Conservation (phyloP, 805 yeast species). For the Hermanozyma aechmeae region DNA sequence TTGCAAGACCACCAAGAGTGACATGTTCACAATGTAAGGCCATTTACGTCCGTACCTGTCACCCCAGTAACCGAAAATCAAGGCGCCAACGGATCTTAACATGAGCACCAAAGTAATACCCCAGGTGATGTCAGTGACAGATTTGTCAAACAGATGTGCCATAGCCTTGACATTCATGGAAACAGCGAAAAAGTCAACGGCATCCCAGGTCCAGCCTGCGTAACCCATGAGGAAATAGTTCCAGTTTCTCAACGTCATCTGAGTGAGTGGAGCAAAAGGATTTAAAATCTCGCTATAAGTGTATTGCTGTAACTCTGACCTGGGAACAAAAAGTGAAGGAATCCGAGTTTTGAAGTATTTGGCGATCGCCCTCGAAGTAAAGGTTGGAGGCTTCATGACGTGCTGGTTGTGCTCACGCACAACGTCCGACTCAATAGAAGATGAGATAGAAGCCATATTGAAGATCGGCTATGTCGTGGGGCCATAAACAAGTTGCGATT, state of each 20-base stretch:
- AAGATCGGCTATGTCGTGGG: too few species aligned
- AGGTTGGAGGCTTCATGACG: slow-evolving; percentile 20
- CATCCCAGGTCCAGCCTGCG: slow-evolving; percentile 57
- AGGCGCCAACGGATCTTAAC: slow-evolving; percentile 61
- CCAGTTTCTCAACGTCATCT: slow-evolving; percentile 40
- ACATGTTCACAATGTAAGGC: slow-evolving; percentile 42
- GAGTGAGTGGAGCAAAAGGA: slow-evolving; percentile 51
- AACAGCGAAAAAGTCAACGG: slow-evolving; percentile 53
- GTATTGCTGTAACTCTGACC: slow-evolving; percentile 26
- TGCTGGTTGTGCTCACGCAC: too few species aligned
- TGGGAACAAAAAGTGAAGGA: slow-evolving; percentile 39
- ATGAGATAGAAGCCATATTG: too few species aligned
- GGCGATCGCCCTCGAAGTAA: slow-evolving; percentile 19
- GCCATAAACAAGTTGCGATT: too few species aligned
- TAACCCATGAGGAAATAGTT: slow-evolving; percentile 44
- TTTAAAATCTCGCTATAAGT: slow-evolving; percentile 38
- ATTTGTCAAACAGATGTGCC: slow-evolving; percentile 35
- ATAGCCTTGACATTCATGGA: slow-evolving; percentile 41
- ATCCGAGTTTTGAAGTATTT: slow-evolving; percentile 37
- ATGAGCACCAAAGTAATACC: slow-evolving; percentile 62
- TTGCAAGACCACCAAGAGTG: slow-evolving; percentile 41
- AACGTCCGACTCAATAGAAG: too few species aligned
- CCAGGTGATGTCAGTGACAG: slow-evolving; percentile 52
- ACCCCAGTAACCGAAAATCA: slow-evolving; percentile 50
- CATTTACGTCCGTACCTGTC: slow-evolving; percentile 55